These are phyloP conservation scores for Tolypocladium endophyticum DNA, from an alignment of 2,329 filamentous ascomycete genomes.

Conservation along the genomic window DNA sequence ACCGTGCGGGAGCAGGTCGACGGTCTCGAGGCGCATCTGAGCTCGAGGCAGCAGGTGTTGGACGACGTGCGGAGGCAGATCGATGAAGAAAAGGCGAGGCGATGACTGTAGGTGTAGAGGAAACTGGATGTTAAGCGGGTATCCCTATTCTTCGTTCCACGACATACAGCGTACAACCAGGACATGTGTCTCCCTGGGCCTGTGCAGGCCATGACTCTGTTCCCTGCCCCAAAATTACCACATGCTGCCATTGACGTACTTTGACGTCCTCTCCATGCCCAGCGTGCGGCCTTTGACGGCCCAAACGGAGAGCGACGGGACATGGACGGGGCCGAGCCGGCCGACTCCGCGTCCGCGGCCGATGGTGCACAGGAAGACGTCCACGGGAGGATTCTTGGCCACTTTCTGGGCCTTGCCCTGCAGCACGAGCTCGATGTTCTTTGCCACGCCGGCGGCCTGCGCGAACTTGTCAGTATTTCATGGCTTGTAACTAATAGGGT, in stretches of 20 bases:
- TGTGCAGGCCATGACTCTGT: neutral
- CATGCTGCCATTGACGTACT: conserved; percentile 37
- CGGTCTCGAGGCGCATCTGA: conserved; percentile 73
- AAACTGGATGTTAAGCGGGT: neutral
- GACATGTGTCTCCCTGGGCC: neutral
- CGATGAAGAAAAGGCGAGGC: conserved; percentile 67
- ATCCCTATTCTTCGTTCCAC: neutral
- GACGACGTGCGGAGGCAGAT: conserved; percentile 71
- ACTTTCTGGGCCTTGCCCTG: conserved; percentile 29
- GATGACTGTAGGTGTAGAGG: conserved; percentile 10
- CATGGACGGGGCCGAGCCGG: conserved; percentile 32
- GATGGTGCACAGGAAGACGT: conserved; percentile 35
- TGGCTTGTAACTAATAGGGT: neutral
- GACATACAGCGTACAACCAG: neutral
- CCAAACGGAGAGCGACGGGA: conserved; percentile 42
- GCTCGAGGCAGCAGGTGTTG: conserved; percentile 63
- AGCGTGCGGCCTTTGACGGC: conserved; percentile 40
- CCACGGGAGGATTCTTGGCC: conserved; percentile 37
- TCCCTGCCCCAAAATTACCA: conserved; percentile 21
- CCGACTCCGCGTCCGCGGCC: conserved; percentile 41
- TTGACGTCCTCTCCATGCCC: conserved; percentile 29
- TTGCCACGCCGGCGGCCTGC: conserved; percentile 38
- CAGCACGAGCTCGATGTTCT: conserved; percentile 40
- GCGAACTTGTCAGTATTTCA: neutral
- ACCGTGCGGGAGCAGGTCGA: conserved; percentile 93